phyloP scores from a whole-genome alignment of 768 basidiomycete species.

The Boletellus sp. region DNA sequence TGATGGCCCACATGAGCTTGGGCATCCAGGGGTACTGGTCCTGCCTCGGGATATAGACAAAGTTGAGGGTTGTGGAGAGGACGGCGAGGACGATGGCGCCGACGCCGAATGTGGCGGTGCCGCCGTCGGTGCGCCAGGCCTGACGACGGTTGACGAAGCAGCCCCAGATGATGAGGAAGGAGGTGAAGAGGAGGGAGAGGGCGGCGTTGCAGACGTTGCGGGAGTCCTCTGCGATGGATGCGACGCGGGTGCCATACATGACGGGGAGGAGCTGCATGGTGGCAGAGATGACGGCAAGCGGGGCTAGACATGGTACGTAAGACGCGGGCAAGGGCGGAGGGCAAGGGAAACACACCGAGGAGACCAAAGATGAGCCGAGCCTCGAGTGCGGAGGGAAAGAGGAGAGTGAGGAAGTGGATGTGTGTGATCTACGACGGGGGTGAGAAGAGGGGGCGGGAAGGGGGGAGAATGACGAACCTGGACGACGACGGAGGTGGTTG shows the following conservation, averaged over 20 bases:
- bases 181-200: conserved; percentile 90
- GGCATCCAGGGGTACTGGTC: conserved; percentile 93
- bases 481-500: conserved; percentile 75
- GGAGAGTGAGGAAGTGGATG: conserved; percentile 93
- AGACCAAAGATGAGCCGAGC: conserved; percentile 80
- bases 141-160: conserved; percentile 81
- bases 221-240: conserved; percentile 63
- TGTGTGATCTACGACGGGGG: conserved; percentile 71
- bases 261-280: conserved; percentile 82
- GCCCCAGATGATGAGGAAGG: conserved; percentile 90
- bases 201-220: conserved; percentile 96
- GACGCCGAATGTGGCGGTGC: conserved; percentile 89
- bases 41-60: conserved; percentile 78
- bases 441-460: background rate
- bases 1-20: conserved; percentile 82
- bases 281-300: conserved; percentile 81
- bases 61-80: conserved; percentile 79
- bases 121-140: conserved; percentile 96
- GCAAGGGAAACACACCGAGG: conserved; percentile 50
- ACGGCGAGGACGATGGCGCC: conserved; percentile 82
- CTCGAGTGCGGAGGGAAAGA: conserved; percentile 91
- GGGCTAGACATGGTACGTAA: conserved; percentile 43
- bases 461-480: conserved; percentile 55
- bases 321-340: background rate
- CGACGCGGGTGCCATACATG: conserved; percentile 32